Evolutionary conservation across 108 stramenopile genomes (phyloP).

Genomic region (Thalassiosira profunda): DNA sequence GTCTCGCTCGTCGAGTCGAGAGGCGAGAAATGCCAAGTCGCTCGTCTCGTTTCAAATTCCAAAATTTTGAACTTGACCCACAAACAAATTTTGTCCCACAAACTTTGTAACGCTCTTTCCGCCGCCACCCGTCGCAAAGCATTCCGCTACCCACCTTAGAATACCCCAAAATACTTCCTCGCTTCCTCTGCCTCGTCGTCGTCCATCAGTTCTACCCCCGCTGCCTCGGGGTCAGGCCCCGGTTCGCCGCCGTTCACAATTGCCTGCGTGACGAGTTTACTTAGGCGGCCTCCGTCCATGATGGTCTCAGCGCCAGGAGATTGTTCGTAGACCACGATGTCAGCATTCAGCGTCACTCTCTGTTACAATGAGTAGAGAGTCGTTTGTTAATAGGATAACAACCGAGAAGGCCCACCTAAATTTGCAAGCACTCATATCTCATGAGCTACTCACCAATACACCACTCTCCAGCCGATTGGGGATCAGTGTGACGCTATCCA

Average conservation of each 20-base stretch:
- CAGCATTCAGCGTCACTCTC: constrained; percentile 6
- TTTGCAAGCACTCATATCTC: constrained; percentile 9
- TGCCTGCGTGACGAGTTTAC: neutral
- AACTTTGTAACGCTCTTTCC: too few relatives aligned
- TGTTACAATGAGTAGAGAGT: too few relatives aligned
- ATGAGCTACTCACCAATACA: constrained; percentile 28
- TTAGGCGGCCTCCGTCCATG: constrained; percentile 4
- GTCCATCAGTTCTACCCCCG: constrained; percentile 44
- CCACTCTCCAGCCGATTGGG: constrained; percentile 17
- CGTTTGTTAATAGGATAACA: too few relatives aligned
- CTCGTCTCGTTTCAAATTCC: too few relatives aligned
- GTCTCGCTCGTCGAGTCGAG: too few relatives aligned
- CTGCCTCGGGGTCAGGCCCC: neutral
- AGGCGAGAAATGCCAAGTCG: too few relatives aligned
- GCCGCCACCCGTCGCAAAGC: too few relatives aligned
- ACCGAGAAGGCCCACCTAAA: too few relatives aligned
- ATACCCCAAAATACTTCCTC: constrained; percentile 66
- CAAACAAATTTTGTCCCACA: too few relatives aligned
- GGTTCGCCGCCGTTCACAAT: constrained; percentile 3
- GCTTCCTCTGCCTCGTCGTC: constrained; percentile 70
- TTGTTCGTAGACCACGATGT: constrained; percentile 7
- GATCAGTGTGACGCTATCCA: constrained; percentile 37
- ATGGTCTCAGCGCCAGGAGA: neutral
- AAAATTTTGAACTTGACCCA: too few relatives aligned
- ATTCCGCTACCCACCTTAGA: too few relatives aligned